Percentiles rank a stretch among this genome's conserved stretches.
Conservation (phyloP, 192 early-diverging fungal species). For the Kickxella alabastrina region DNA sequence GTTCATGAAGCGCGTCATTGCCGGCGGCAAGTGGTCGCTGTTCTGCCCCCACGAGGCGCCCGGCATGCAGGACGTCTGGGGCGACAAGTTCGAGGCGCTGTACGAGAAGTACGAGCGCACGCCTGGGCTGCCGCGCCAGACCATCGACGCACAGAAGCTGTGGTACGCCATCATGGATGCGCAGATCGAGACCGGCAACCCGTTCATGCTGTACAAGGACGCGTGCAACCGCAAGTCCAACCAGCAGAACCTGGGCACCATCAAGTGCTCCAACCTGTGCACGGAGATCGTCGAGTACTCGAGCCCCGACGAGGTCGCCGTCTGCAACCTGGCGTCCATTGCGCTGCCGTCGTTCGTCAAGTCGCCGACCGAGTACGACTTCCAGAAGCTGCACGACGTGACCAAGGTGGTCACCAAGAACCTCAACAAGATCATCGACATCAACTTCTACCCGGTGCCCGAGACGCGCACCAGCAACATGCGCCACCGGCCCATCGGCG, state of each 20-base stretch:
- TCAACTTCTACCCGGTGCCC: slow-evolving; percentile 92
- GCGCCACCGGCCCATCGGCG: slow-evolving; percentile 93
- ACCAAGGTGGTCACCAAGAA: slow-evolving; percentile 88
- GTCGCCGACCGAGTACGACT: slow-evolving; percentile 69
- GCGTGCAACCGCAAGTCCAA: slow-evolving; percentile 99
- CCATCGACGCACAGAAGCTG: slow-evolving; percentile 95
- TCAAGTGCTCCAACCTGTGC: slow-evolving; percentile 98
- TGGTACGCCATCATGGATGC: slow-evolving; percentile 96
- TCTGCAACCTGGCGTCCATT: slow-evolving; percentile 95
- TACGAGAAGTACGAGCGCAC: slow-evolving; percentile 81
- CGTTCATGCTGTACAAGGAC: slow-evolving; percentile 99
- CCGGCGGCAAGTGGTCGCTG: slow-evolving; percentile 88
- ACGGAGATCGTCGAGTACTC: slow-evolving; percentile 99
- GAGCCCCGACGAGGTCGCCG: slow-evolving; percentile 91
- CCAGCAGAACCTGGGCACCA: slow-evolving; percentile 98
- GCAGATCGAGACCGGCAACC: slow-evolving; percentile 96
- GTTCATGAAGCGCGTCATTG: slow-evolving; percentile 97
- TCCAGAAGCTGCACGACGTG: slow-evolving; percentile 76
- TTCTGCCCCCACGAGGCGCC: slow-evolving; percentile 95
- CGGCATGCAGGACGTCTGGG: slow-evolving; percentile 87
- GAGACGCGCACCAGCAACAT: slow-evolving; percentile 87
- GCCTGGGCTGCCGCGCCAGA: slow-evolving; percentile 75
- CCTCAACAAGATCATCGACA: slow-evolving; percentile 96
- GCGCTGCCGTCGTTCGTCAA: slow-evolving; percentile 86
- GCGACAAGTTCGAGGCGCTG: slow-evolving; percentile 84